Percentiles rank a stretch among this genome's conserved stretches.
Evolutionary conservation across 352 stramenopile genomes (phyloP).

Genomic region (Phytophthora capsici): DNA sequence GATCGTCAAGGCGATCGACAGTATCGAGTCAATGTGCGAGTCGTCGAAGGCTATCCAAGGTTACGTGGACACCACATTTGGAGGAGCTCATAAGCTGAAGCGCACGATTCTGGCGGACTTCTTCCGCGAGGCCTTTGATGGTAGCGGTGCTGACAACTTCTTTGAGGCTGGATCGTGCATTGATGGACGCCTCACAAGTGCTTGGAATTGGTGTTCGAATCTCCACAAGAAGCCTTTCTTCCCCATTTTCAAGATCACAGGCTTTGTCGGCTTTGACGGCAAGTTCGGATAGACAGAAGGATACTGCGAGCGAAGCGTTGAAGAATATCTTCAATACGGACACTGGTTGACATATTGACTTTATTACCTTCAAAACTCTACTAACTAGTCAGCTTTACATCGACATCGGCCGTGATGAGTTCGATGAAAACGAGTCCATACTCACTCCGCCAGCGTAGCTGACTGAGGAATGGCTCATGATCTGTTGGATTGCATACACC

Average conservation of each 20-base stretch:
- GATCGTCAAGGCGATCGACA: slow-evolving; percentile 89
- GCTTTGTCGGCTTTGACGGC: slow-evolving; percentile 97
- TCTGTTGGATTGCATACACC: slow-evolving; percentile 66
- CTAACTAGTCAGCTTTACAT: slow-evolving; percentile 15
- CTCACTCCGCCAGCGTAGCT: slow-evolving; percentile 14
- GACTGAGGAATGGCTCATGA: slow-evolving; percentile 32
- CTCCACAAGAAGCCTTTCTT: slow-evolving; percentile 95
- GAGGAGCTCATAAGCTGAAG: slow-evolving; percentile 81
- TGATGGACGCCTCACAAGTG: slow-evolving; percentile 95
- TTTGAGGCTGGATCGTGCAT: slow-evolving; percentile 97
- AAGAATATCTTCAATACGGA: slow-evolving; percentile 14
- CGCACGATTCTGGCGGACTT: slow-evolving; percentile 96
- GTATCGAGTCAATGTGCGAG: slow-evolving; percentile 62
- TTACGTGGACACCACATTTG: slow-evolving; percentile 87
- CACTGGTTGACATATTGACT: slow-evolving; percentile 14
- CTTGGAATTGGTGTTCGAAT: slow-evolving; percentile 98
- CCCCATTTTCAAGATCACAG: slow-evolving; percentile 96
- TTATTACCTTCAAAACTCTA: slow-evolving; percentile 29
- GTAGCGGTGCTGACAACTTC: slow-evolving; percentile 95
- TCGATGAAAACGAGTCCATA: slow-evolving; percentile 32
- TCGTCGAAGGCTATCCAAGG: slow-evolving; percentile 54
- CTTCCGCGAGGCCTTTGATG: slow-evolving; percentile 96
- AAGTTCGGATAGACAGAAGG: slow-evolving; percentile 85
- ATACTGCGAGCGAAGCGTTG: neutral
- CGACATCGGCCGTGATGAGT: slow-evolving; percentile 26